Conservation (phyloP, 306 rosid genomes). For the Prosopis cineraria region DNA sequence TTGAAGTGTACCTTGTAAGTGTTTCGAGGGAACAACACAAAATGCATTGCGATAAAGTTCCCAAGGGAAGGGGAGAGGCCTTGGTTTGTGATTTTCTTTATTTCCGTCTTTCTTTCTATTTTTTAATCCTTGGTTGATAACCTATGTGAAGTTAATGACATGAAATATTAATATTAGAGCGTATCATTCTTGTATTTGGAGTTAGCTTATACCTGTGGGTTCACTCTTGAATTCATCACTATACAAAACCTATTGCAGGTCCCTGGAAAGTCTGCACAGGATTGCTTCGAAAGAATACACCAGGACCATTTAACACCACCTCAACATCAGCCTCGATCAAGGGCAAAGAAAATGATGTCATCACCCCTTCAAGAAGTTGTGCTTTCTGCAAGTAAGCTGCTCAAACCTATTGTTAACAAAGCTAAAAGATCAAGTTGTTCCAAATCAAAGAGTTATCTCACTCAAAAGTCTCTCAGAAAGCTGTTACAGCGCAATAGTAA, state of each 20-base stretch:
- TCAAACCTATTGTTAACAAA: conserved; percentile 46
- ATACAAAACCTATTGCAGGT: conserved; percentile 58
- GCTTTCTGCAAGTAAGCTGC: conserved; percentile 71
- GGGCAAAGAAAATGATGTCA: conserved; percentile 52
- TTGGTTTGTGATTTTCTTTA: conserved; percentile 2
- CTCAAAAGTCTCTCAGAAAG: conserved; percentile 57
- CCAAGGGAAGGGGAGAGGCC: neutral
- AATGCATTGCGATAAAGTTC: conserved; percentile 5
- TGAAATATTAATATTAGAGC: neutral
- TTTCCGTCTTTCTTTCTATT: neutral
- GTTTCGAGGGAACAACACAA: neutral
- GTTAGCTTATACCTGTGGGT: conserved; percentile 2
- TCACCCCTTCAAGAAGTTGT: conserved; percentile 52
- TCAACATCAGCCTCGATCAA: conserved; percentile 56
- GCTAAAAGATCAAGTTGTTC: conserved; percentile 41
- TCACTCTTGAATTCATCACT: conserved; percentile 14
- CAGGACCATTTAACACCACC: conserved; percentile 65
- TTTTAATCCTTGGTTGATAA: neutral
- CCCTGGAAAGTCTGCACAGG: conserved; percentile 89
- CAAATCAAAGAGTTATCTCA: conserved; percentile 48
- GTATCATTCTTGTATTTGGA: neutral
- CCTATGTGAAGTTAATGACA: conserved; percentile 19
- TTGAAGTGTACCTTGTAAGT: neutral
- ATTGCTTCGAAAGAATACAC: conserved; percentile 83
- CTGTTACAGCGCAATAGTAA: conserved; percentile 44